phyloP scores from a whole-genome alignment of 345 rosid genomes.

The Euclidium syriacum region DNA sequence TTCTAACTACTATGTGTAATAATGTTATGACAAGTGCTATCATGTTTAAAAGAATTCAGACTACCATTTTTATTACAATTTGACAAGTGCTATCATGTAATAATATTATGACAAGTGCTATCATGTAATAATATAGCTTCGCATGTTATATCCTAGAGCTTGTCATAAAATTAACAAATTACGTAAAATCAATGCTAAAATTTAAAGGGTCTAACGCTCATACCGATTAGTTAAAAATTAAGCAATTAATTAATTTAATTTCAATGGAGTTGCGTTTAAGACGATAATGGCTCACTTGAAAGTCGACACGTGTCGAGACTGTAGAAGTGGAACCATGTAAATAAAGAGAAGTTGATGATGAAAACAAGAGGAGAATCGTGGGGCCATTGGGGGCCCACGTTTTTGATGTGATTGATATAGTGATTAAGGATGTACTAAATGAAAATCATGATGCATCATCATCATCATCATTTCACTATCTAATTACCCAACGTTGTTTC shows the following conservation, averaged over 20 bases:
- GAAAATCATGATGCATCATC: slow-evolving; percentile 23
- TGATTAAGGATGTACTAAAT: slow-evolving; percentile 35
- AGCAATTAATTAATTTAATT: background rate
- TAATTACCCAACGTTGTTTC: slow-evolving; percentile 9
- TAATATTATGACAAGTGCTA: too few relatives aligned
- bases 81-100: too few relatives aligned
- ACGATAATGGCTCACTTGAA: background rate
- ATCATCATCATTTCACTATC: slow-evolving; percentile 11
- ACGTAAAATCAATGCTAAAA: too few relatives aligned
- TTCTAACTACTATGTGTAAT: too few relatives aligned
- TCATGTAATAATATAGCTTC: too few relatives aligned
- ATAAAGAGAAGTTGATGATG: slow-evolving; percentile 13
- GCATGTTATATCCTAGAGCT: too few relatives aligned
- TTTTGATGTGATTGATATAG: slow-evolving; percentile 19
- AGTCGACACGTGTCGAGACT: slow-evolving; percentile 8
- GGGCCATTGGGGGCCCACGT: background rate
- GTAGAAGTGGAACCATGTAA: background rate
- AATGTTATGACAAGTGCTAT: too few relatives aligned
- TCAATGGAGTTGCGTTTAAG: background rate
- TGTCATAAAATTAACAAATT: too few relatives aligned
- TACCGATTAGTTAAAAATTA: background rate
- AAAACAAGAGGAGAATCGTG: slow-evolving; percentile 8
- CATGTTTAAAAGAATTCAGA: too few relatives aligned
- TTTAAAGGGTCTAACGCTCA: too few relatives aligned
- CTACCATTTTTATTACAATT: too few relatives aligned